Evolutionary conservation across 176 grass and related monocot species (phyloP), one percentile per base, ranked within the genome.

Genomic region (Cymbopogon citratus): DNA sequence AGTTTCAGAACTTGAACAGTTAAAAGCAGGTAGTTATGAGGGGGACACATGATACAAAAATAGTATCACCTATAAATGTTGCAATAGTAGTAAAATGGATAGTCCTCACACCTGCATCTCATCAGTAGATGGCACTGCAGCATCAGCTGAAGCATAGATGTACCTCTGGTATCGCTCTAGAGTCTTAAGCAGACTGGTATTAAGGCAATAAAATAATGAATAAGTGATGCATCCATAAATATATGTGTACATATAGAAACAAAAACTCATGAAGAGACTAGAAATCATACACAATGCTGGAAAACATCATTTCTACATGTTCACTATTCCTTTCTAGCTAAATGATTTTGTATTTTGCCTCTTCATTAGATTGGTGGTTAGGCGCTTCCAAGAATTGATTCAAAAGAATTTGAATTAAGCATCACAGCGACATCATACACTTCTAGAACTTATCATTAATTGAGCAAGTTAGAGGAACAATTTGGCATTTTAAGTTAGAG

Each of bases 131-230:
- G 81, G 81, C 41, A 48, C 86, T 13, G 15, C 68, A 35, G 86
- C 78, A 86, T 87, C 81, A 74, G 89, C 86, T 26, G 90, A 80
- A 77, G 82, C 73, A 71, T 84, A 91, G 72, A 75, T 91, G 80
- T 75, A 67, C 73, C 85, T 90, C 49, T 93, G 86, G 73, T 98
- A 95, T 65, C 79, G 91, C 63, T 95, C 96, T 54, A 98, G 66
- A 66, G 87, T 93, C 76, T 91, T 93, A 66, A 88, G 73, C 39
- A 98, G 86, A 77, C 96, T 98, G 33, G 48, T 33, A 52, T 64
- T 43, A 52, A 69, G 24, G 70, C 25, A 18, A 71, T 8, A 54
- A 86, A 75, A 81, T 40, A 16, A 41, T 9, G 27, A 80, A 82
- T 70, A 52, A 48, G 24, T 44, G 41, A 57, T 16, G 18, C 12